Evolutionary conservation across 768 basidiomycete species (phyloP).

Genomic region (Cytidiella melzeri): DNA sequence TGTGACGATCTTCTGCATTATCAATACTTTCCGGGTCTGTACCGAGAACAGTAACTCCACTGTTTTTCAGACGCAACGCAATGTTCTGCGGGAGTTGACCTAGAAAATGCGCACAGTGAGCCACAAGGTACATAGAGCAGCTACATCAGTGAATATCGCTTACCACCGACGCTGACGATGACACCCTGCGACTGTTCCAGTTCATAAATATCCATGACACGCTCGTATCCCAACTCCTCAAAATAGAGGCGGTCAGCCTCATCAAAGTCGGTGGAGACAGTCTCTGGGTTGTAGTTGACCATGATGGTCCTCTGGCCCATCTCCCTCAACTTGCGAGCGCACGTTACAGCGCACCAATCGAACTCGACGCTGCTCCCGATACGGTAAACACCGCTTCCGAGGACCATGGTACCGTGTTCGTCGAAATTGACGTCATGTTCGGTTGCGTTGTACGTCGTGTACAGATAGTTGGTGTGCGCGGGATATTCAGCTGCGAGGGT

Average conservation of each 20-base stretch:
- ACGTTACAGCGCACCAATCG: conserved; percentile 99
- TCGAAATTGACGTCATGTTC: conserved; percentile 93
- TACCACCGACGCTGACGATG: conserved; percentile 94
- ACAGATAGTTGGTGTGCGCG: conserved; percentile 98
- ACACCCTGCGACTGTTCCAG: conserved; percentile 89
- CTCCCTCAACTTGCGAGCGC: conserved; percentile 84
- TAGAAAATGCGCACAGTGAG: conserved; percentile 24
- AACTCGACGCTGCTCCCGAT: conserved; percentile 99
- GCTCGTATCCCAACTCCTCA: conserved; percentile 95
- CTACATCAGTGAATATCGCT: conserved; percentile 21
- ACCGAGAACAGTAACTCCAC: conserved; percentile 88
- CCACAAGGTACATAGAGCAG: not conserved
- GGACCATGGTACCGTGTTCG: conserved; percentile 98
- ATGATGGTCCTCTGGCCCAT: conserved; percentile 96
- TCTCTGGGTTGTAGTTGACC: conserved; percentile 99
- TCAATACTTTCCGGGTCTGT: conserved; percentile 96
- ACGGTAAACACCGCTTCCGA: conserved; percentile 96
- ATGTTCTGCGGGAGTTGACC: conserved; percentile 99
- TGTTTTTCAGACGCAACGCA: conserved; percentile 88
- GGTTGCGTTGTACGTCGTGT: conserved; percentile 97
- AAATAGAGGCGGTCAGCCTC: conserved; percentile 99
- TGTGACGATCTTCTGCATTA: conserved; percentile 97
- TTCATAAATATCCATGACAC: conserved; percentile 99
- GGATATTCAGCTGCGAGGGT: conserved; percentile 98
- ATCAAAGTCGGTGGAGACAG: conserved; percentile 98